Evolutionary conservation across 1,284 basidiomycete genomes (phyloP), one percentile per base, ranked within the genome.

Genomic region (Boletus holoroseus): DNA sequence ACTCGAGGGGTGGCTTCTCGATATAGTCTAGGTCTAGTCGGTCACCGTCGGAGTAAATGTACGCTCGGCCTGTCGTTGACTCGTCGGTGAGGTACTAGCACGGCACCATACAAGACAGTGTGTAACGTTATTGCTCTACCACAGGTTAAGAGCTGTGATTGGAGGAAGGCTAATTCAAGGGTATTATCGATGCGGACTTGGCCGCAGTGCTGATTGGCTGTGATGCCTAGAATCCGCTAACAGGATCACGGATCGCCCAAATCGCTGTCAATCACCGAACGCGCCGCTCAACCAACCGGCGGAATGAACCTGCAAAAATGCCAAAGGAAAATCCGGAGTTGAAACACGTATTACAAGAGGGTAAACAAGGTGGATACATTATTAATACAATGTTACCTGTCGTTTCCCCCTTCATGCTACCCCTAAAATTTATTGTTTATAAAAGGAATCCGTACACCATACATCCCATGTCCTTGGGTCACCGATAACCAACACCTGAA

Each of bases 311-410:
- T 15, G 9, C 2, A 46, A 15, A 18, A 8, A 11, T 16, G 11
- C n/a, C 31, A 35, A 24, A 24, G 7, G 16, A 31, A 26, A 48
- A 39, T n/a, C 5, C 20, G 20, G 30, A 39, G 16, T 39, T 13
- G 50, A 28, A 44, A 51, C 30, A 37, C 35, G 49, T 45, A 54
- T 62, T 64, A 62, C 61, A 66, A 55, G 55, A 54, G 52, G 60
- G 60, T 53, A 61, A 22, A 64, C 58, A 45, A 57, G 37, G 47
- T 46, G 56, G 37, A 60, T 60, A 63, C 57, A 51, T 59, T 56
- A 64, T 48, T 52, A 42, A 43, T 62, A 66, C 62, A 66, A 54
- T 46, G 55, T 52, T 46, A 55, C 55, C 46, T 55, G 38, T 50
- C 47, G 30, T 56, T 31, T 46, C 16, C 36, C 48, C 41, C 38